Percentiles rank a stretch among this genome's conserved stretches.
Conservation (phyloP, 495 filamentous ascomycete species). For the Evernia prunastri region DNA sequence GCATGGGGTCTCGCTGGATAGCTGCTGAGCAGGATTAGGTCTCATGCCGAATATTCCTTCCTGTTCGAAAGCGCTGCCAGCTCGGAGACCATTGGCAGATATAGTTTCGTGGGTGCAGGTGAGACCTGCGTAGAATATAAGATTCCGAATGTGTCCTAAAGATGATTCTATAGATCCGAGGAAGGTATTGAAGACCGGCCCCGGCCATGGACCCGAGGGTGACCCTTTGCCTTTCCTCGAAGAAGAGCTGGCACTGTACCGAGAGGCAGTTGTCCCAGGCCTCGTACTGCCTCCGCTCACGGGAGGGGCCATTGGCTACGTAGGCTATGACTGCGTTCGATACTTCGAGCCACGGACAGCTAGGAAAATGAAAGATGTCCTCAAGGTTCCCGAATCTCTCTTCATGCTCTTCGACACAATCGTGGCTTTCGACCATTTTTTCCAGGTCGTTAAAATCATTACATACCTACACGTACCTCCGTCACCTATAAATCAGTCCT, state of each 20-base stretch:
- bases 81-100: constrained; percentile 81
- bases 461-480: constrained; percentile 70
- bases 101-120: constrained; percentile 92
- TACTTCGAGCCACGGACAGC: constrained; percentile 96
- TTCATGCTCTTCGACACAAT: constrained; percentile 99
- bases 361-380: constrained; percentile 76
- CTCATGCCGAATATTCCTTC: constrained; percentile 43
- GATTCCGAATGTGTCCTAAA: too few species aligned
- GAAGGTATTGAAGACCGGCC: constrained; percentile 80
- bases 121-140: constrained; percentile 17
- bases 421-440: constrained; percentile 92
- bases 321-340: constrained; percentile 92
- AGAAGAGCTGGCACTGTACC: constrained; percentile 65
- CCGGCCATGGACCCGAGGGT: constrained; percentile 71
- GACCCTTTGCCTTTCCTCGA: constrained; percentile 82
- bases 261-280: constrained; percentile 72
- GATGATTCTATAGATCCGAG: constrained; percentile 68
- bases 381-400: constrained; percentile 82
- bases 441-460: constrained; percentile 82
- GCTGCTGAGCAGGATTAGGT: constrained; percentile 10
- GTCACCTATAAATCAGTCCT: constrained; percentile 42
- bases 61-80: constrained; percentile 92
- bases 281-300: constrained; percentile 75
- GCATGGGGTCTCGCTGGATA: background rate
- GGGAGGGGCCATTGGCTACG: constrained; percentile 91